These are phyloP conservation scores for Geosmithia putterillii DNA, from an alignment of 2,329 filamentous ascomycete species.

Conservation along the genomic window DNA sequence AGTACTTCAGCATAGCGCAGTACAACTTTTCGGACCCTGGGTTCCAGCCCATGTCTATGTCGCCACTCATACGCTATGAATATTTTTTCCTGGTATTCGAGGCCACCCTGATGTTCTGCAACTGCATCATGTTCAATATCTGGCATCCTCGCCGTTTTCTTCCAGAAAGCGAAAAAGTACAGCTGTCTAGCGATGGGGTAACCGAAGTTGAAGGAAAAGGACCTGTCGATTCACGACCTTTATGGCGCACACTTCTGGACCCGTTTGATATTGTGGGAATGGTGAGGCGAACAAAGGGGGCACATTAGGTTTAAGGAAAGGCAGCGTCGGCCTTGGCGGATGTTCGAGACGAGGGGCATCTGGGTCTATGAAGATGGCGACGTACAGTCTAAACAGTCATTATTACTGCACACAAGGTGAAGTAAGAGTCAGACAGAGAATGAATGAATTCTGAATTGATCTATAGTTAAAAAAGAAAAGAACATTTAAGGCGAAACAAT, in stretches of 20 bases:
- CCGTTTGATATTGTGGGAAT: conserved; percentile 21
- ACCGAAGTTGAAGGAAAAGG: conserved; percentile 36
- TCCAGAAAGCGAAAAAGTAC: conserved; percentile 33
- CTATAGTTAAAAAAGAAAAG: too few relatives aligned
- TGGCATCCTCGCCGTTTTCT: conserved; percentile 38
- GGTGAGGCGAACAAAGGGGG: not conserved
- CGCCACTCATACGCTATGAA: conserved; percentile 39
- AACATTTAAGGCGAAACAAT: too few relatives aligned
- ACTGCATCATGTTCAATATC: conserved; percentile 35
- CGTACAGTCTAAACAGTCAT: too few relatives aligned
- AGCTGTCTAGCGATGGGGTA: conserved; percentile 34
- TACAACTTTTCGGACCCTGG: conserved; percentile 22
- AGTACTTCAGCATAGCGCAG: conserved; percentile 41
- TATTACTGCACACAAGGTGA: too few relatives aligned
- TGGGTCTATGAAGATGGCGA: too few relatives aligned
- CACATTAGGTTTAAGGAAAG: not conserved
- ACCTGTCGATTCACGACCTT: conserved; percentile 32
- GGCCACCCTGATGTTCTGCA: conserved; percentile 36
- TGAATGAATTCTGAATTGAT: too few relatives aligned
- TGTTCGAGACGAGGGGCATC: too few relatives aligned
- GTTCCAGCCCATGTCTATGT: conserved; percentile 22
- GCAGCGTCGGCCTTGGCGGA: too few relatives aligned
- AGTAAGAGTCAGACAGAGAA: too few relatives aligned
- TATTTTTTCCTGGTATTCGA: conserved; percentile 50
- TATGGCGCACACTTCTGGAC: conserved; percentile 27